Evolutionary conservation across 2,329 filamentous ascomycete species (phyloP).

Genomic region (Colletotrichum sp.): DNA sequence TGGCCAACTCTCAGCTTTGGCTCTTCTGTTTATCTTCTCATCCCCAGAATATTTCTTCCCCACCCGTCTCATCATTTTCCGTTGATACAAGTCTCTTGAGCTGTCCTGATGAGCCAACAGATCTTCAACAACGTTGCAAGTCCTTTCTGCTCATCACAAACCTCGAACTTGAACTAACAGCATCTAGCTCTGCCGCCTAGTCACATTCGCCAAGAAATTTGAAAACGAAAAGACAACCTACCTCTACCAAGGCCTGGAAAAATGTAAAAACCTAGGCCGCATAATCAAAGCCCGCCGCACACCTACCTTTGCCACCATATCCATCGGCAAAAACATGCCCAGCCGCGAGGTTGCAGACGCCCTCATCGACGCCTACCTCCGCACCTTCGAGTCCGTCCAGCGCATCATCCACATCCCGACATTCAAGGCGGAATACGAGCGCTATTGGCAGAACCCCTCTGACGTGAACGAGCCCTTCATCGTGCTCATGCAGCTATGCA

Average conservation of each 20-base stretch:
- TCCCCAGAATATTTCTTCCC: not conserved
- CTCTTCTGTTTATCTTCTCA: no score
- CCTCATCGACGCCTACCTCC: conserved; percentile 58
- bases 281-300: conserved; percentile 45
- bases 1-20: no score
- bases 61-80: not conserved
- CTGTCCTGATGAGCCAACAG: not conserved
- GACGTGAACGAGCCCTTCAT: conserved; percentile 47
- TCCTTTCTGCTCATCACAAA: not conserved
- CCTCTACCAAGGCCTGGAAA: conserved; percentile 35
- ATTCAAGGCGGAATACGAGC: conserved; percentile 58
- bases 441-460: conserved; percentile 50
- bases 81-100: not conserved
- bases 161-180: not conserved
- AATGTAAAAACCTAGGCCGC: conserved; percentile 46
- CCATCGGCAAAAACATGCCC: conserved; percentile 45
- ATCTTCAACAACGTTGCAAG: not conserved
- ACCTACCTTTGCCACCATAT: conserved; percentile 34
- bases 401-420: conserved; percentile 63
- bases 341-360: conserved; percentile 47
- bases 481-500: conserved; percentile 57
- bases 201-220: conserved; percentile 25
- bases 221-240: conserved; percentile 31
- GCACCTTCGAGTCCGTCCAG: conserved; percentile 60
- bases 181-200: conserved; percentile 26